phyloP scores from a whole-genome alignment of 2,329 filamentous ascomycete species.

The Ceratocystis variospora region DNA sequence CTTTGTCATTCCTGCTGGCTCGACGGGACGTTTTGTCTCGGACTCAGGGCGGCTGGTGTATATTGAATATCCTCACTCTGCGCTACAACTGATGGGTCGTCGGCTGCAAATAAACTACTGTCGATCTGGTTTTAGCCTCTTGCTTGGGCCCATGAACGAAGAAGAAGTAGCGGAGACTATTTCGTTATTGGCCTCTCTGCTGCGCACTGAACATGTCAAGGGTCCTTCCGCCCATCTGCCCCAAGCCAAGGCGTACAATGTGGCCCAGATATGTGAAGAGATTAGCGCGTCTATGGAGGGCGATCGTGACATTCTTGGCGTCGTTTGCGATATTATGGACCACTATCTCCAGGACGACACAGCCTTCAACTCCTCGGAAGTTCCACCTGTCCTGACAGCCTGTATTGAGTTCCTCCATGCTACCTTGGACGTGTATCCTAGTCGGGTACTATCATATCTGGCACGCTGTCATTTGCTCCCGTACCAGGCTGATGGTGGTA shows the following conservation, averaged over 20 bases:
- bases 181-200: conserved; percentile 55
- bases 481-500: conserved; percentile 59
- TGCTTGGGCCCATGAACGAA: conserved; percentile 39
- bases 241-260: conserved; percentile 23
- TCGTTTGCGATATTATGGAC: conserved; percentile 79
- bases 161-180: conserved; percentile 62
- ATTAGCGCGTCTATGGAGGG: conserved; percentile 40
- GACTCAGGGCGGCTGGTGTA: conserved; percentile 64
- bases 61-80: conserved; percentile 67
- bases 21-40: conserved; percentile 57
- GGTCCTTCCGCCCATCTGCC: conserved; percentile 21
- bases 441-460: conserved; percentile 80
- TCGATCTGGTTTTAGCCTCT: conserved; percentile 40
- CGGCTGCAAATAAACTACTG: conserved; percentile 54
- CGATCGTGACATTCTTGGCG: conserved; percentile 61
- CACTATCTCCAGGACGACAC: conserved; percentile 46
- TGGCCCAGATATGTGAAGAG: conserved; percentile 41
- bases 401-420: conserved; percentile 71
- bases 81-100: conserved; percentile 64
- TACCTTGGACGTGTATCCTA: conserved; percentile 59
- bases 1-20: conserved; percentile 53
- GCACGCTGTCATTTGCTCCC: conserved; percentile 68
- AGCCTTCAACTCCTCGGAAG: conserved; percentile 44
- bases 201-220: conserved; percentile 39
- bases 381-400: conserved; percentile 51